Conservation (phyloP, 768 basidiomycete genomes). For the Naganishia onofrii region DNA sequence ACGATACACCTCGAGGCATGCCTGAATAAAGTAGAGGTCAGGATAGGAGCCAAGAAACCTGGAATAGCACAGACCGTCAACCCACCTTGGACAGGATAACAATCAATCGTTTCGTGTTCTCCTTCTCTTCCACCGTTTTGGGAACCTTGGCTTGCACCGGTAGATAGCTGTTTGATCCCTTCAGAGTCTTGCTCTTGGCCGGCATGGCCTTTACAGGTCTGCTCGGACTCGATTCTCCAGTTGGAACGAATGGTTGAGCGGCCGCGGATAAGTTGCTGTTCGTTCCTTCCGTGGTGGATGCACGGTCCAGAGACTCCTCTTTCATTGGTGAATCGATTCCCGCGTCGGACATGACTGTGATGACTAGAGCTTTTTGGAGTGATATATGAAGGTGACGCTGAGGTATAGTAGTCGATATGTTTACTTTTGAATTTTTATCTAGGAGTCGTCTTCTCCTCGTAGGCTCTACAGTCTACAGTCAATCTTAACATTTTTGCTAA, state of each 20-base stretch:
- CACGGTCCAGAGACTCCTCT: not conserved
- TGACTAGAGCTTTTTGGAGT: too few species aligned
- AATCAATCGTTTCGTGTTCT: slow-evolving; percentile 65
- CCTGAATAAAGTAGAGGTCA: slow-evolving; percentile 56
- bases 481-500: too few species aligned
- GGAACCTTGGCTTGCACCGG: slow-evolving; percentile 77
- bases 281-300: not conserved
- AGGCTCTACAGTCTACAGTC: too few species aligned
- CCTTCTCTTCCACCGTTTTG: slow-evolving; percentile 55
- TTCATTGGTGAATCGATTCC: slow-evolving; percentile 6
- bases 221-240: slow-evolving; percentile 14
- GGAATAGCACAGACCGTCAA: not conserved
- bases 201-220: slow-evolving; percentile 31
- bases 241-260: slow-evolving; percentile 17
- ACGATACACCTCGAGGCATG: slow-evolving; percentile 89
- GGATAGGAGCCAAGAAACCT: not conserved
- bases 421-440: too few species aligned
- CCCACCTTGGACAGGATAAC: slow-evolving; percentile 66
- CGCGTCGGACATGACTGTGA: not conserved
- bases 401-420: too few species aligned
- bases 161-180: slow-evolving; percentile 51
- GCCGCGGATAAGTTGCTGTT: slow-evolving; percentile 14
- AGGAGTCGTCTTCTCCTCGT: too few species aligned
- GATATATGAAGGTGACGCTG: not conserved
- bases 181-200: slow-evolving; percentile 20